Conservation (phyloP, 2,329 filamentous ascomycete genomes). For the Proliferodiscus dingleyae region DNA sequence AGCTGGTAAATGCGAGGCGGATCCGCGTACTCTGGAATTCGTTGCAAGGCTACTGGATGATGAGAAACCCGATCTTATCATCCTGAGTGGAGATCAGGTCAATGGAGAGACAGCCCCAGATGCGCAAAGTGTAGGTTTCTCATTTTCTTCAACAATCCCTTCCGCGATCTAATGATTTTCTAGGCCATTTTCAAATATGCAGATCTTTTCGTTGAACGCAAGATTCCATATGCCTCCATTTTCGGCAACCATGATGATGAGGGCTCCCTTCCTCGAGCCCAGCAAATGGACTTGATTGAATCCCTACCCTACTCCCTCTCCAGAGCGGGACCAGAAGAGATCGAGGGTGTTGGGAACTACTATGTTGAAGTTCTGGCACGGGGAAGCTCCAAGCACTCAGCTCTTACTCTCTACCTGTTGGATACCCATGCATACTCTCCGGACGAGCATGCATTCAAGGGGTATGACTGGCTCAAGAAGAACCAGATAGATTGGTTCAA, state of each 20-base stretch:
- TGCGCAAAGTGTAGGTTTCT: conserved; percentile 66
- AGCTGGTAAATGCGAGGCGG: conserved; percentile 80
- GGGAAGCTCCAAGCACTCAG: conserved; percentile 75
- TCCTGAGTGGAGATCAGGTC: conserved; percentile 89
- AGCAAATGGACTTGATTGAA: conserved; percentile 82
- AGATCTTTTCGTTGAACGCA: conserved; percentile 75
- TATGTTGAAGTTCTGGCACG: conserved; percentile 83
- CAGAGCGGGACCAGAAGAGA: conserved; percentile 71
- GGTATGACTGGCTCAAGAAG: conserved; percentile 96
- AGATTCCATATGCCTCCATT: conserved; percentile 88
- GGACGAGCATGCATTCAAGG: conserved; percentile 80
- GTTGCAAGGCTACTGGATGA: conserved; percentile 78
- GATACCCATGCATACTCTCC: conserved; percentile 92
- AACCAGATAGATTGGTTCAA: conserved; percentile 95
- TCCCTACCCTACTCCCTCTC: conserved; percentile 85
- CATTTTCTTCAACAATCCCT: neutral
- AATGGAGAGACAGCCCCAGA: conserved; percentile 92
- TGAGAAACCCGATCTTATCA: conserved; percentile 88
- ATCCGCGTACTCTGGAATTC: conserved; percentile 87
- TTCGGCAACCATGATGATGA: conserved; percentile 99
- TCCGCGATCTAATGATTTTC: conserved; percentile 16
- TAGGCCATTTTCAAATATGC: conserved; percentile 91
- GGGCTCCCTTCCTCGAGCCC: conserved; percentile 63
- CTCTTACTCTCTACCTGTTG: conserved; percentile 88
- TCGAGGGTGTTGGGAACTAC: conserved; percentile 94